Base-by-base conservation (phyloP, 2,329 filamentous ascomycete species). In the Ophiostoma angusticollis region DNA sequence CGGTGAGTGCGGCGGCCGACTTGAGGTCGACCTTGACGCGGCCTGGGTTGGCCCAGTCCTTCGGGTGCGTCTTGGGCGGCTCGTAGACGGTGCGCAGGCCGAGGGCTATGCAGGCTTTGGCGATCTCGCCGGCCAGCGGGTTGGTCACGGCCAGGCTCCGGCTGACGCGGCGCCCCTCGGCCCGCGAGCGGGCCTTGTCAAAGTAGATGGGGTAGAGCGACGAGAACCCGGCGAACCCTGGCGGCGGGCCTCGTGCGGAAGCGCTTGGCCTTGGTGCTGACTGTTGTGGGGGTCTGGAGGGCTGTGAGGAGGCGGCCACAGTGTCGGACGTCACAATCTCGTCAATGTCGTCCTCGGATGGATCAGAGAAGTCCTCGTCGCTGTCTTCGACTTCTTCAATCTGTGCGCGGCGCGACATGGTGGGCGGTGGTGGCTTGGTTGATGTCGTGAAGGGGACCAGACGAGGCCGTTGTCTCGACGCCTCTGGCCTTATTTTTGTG, bases 161-260 rank as follows among this genome's bases (percentile, higher is more conserved):
- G 36, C 75, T 64, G 8, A 96, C 87, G 50, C 87, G 80, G 13
- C 91, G 76, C 27, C 91, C 91, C 53, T 93, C 72, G 42, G 79
- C 76, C 41, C 87, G 78, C 30, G 75, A 73, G 36, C 84, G 76
- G 18, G 67, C 66, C 47, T 70, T 72, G 68, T 95, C 89, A 54
- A 98, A 98, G 70, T 98, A 98, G 43, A 96, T 65, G 0, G 91
- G 89, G 64, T 98, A 98, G 19, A 98, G 70, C 61, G 84, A 89
- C 59, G 91, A 82, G 65, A 78, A 94, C 60, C 76, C 66, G 54
- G 80, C 83, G 59, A 84, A 80, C 50, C 67, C 62, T 47, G 63
- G 56, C 37, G 70, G 62, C 54, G 37, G 51, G 46, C 25, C 41
- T n/a, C n/a, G n/a, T n/a, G n/a, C n/a, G n/a, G n/a, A n/a, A n/a